Percentiles rank a stretch among this genome's conserved stretches.
Conservation (phyloP, 2,329 filamentous ascomycete genomes). For the Fusarium torreyae region DNA sequence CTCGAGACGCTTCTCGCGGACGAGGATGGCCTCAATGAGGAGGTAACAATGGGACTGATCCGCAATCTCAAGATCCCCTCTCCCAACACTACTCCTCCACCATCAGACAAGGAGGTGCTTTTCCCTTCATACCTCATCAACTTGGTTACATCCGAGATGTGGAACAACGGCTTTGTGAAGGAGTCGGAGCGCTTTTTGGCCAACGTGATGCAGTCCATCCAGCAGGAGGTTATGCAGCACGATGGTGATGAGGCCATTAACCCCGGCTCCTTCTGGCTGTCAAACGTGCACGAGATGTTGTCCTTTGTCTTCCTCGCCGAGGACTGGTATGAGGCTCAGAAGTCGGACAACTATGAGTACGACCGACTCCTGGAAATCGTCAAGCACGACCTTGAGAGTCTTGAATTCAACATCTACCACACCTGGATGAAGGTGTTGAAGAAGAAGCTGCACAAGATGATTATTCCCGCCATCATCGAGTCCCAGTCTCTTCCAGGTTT, state of each 20-base stretch:
- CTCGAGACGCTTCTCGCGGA: slow-evolving; percentile 94
- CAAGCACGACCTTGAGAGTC: slow-evolving; percentile 97
- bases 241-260: slow-evolving; percentile 98
- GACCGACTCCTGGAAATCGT: slow-evolving; percentile 97
- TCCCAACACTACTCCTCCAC: slow-evolving; percentile 87
- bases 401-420: slow-evolving; percentile 99
- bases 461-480: slow-evolving; percentile 98
- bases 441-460: slow-evolving; percentile 99
- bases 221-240: slow-evolving; percentile 99
- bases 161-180: slow-evolving; percentile 99
- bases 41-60: slow-evolving; percentile 96
- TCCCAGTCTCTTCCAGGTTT: slow-evolving; percentile 98
- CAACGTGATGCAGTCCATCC: slow-evolving; percentile 99
- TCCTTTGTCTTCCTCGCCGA: slow-evolving; percentile 99
- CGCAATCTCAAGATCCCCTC: slow-evolving; percentile 96
- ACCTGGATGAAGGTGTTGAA: slow-evolving; percentile 99
- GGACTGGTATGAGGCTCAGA: slow-evolving; percentile 99
- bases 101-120: slow-evolving; percentile 97
- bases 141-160: slow-evolving; percentile 99
- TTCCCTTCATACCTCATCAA: slow-evolving; percentile 99
- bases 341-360: slow-evolving; percentile 99
- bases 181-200: slow-evolving; percentile 98
- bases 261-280: slow-evolving; percentile 97
- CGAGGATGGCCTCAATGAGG: slow-evolving; percentile 95
- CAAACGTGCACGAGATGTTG: slow-evolving; percentile 99